These are phyloP conservation scores for Clonostachys byssicola DNA, from an alignment of 2,329 filamentous ascomycete genomes.

Conservation along the genomic window DNA sequence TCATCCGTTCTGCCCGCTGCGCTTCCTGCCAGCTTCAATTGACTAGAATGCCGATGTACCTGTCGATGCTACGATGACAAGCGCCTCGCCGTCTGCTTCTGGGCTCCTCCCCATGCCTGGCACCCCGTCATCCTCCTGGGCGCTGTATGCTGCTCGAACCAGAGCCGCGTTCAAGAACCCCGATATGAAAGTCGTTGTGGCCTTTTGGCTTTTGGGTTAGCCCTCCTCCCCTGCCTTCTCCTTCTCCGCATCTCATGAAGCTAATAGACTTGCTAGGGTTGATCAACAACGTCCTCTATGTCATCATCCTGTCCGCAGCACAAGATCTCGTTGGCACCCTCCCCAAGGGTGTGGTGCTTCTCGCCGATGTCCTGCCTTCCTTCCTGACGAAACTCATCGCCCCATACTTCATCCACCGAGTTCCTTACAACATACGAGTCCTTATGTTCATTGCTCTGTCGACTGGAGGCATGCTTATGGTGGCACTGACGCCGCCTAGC, in stretches of 20 bases:
- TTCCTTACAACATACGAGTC: slow-evolving; percentile 77
- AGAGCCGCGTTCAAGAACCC: slow-evolving; percentile 59
- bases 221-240: slow-evolving; percentile 8
- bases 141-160: slow-evolving; percentile 65
- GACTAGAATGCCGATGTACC: too few relatives aligned
- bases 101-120: slow-evolving; percentile 54
- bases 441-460: slow-evolving; percentile 72
- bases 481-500: slow-evolving; percentile 71
- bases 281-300: slow-evolving; percentile 97
- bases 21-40: too few relatives aligned
- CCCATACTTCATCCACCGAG: slow-evolving; percentile 87
- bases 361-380: slow-evolving; percentile 87
- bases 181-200: slow-evolving; percentile 67
- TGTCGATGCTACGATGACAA: slow-evolving; percentile 19
- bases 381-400: slow-evolving; percentile 85
- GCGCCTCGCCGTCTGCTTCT: slow-evolving; percentile 32
- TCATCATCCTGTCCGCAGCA: slow-evolving; percentile 91
- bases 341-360: slow-evolving; percentile 88
- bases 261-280: slow-evolving; percentile 19
- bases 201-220: slow-evolving; percentile 92
- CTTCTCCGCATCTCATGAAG: background rate
- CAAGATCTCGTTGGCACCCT: slow-evolving; percentile 91
- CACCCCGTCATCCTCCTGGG: slow-evolving; percentile 63
- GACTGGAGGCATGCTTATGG: slow-evolving; percentile 80
- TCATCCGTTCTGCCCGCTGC: too few relatives aligned